phyloP scores from a whole-genome alignment of 768 basidiomycete species.

The Lactifluus subvellereus region DNA sequence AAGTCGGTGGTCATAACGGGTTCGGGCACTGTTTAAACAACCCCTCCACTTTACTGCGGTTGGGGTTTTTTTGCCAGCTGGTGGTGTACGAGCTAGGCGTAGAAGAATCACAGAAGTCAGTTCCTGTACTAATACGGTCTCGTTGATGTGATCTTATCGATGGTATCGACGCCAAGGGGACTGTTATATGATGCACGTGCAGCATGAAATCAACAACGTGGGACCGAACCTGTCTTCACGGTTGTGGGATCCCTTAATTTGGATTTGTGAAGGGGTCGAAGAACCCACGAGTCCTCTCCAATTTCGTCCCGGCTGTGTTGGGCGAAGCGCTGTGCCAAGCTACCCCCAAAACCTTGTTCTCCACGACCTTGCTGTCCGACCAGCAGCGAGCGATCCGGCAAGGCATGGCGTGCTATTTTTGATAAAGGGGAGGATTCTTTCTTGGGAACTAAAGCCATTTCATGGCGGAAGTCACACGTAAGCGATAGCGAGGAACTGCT shows the following conservation, averaged over 20 bases:
- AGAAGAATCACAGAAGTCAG: background rate
- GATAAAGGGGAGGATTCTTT: background rate
- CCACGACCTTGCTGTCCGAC: background rate
- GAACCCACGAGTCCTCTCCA: background rate
- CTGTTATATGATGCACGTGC: background rate
- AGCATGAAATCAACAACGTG: background rate
- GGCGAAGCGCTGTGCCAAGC: background rate
- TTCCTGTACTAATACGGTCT: constrained; percentile 13
- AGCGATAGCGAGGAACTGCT: background rate
- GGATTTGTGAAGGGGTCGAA: background rate
- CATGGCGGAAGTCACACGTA: background rate
- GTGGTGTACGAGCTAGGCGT: constrained; percentile 10
- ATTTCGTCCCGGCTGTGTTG: background rate
- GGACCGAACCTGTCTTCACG: background rate
- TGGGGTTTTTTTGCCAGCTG: background rate
- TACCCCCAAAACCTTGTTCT: background rate
- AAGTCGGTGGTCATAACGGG: constrained; percentile 47
- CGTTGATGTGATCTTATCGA: constrained; percentile 17
- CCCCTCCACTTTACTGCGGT: background rate
- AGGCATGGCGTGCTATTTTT: background rate
- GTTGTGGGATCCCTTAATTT: background rate
- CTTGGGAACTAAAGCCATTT: background rate
- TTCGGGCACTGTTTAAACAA: constrained; percentile 44
- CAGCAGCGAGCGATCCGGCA: too few species aligned
- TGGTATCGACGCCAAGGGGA: constrained; percentile 13